Percentiles rank a stretch among this genome's conserved stretches.
phyloP scores from a whole-genome alignment of 2,329 filamentous ascomycete species.

The Monascus ruber region DNA sequence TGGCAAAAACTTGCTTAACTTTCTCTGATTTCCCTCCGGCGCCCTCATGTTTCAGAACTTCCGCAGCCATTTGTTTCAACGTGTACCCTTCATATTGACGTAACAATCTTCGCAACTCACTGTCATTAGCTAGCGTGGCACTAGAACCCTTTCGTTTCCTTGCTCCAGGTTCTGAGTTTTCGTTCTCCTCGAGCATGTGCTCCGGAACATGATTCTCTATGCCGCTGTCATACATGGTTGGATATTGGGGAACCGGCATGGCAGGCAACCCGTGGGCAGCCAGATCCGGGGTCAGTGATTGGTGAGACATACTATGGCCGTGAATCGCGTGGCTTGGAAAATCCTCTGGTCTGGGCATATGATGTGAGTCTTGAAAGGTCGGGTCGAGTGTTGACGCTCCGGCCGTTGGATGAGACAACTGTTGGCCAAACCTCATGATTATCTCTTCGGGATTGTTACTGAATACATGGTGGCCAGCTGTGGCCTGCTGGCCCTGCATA shows the following conservation, averaged over 20 bases:
- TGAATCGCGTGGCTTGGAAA: slow-evolving; percentile 25
- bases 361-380: slow-evolving; percentile 27
- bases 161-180: slow-evolving; percentile 31
- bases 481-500: slow-evolving; percentile 21
- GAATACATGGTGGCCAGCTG: slow-evolving; percentile 24
- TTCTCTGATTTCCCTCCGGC: slow-evolving; percentile 40
- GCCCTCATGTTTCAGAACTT: slow-evolving; percentile 39
- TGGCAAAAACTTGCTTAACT: slow-evolving; percentile 41
- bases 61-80: slow-evolving; percentile 36
- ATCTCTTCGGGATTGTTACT: slow-evolving; percentile 33
- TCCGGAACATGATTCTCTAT: slow-evolving; percentile 32
- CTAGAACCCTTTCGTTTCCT: slow-evolving; percentile 37
- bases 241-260: slow-evolving; percentile 27
- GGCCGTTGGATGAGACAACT: slow-evolving; percentile 27
- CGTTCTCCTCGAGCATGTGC: slow-evolving; percentile 29
- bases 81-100: slow-evolving; percentile 36
- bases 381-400: slow-evolving; percentile 23
- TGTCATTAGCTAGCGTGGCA: slow-evolving; percentile 39
- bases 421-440: slow-evolving; percentile 34
- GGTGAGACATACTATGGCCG: slow-evolving; percentile 22
- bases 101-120: slow-evolving; percentile 36
- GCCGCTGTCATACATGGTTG: slow-evolving; percentile 30
- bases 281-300: slow-evolving; percentile 25
- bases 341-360: slow-evolving; percentile 27
- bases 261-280: slow-evolving; percentile 18